Conservation (phyloP, 2,329 filamentous ascomycete species). For the Dothidotthia symphoricarpi region DNA sequence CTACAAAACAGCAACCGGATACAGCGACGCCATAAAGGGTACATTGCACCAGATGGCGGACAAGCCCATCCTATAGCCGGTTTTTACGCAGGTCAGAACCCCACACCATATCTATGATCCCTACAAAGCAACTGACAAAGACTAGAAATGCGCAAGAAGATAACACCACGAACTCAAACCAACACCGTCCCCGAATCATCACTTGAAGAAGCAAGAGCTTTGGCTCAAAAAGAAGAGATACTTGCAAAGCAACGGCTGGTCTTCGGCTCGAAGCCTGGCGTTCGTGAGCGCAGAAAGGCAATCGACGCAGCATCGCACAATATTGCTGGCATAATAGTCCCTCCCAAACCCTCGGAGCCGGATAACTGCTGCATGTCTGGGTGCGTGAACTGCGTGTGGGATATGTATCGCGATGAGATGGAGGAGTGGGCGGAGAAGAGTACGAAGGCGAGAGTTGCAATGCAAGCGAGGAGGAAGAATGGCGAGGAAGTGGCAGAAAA, state of each 20-base stretch:
- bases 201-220: constrained; percentile 41
- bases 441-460: constrained; percentile 59
- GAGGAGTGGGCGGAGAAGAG: constrained; percentile 77
- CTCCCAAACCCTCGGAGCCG: constrained; percentile 81
- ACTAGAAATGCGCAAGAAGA: constrained; percentile 41
- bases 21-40: constrained; percentile 35
- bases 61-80: constrained; percentile 41
- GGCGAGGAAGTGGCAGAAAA: constrained; percentile 31
- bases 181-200: constrained; percentile 33
- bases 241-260: constrained; percentile 64
- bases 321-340: constrained; percentile 77
- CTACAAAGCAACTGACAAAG: constrained; percentile 13
- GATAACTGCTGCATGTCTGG: constrained; percentile 99
- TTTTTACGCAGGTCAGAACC: constrained; percentile 37
- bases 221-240: constrained; percentile 54
- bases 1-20: constrained; percentile 37
- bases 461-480: constrained; percentile 39
- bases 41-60: constrained; percentile 40
- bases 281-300: constrained; percentile 66
- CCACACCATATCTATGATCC: not conserved
- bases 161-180: constrained; percentile 31
- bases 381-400: constrained; percentile 97
- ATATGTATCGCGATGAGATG: constrained; percentile 84
- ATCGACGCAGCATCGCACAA: constrained; percentile 59
- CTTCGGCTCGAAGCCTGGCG: constrained; percentile 77